Percentiles rank a stretch among this genome's conserved stretches.
Evolutionary conservation across 176 grass and related monocot species (phyloP).

Genomic region (Musa itinerans): DNA sequence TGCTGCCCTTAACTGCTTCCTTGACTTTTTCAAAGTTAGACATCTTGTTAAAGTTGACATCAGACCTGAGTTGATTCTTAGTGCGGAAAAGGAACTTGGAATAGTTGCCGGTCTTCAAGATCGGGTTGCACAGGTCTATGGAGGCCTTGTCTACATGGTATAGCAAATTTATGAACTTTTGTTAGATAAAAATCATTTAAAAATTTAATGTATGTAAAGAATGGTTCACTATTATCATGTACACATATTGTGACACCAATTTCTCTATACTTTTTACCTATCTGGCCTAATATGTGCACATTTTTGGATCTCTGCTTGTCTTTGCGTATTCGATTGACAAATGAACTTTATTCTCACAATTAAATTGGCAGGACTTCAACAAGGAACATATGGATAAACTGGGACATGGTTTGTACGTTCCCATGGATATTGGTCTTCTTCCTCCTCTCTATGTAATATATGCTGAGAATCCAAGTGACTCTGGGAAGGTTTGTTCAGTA

Average conservation of each 20-base stretch:
- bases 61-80: conserved; percentile 63
- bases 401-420: conserved; percentile 65
- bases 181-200: not conserved
- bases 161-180: not conserved
- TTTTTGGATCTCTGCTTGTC: not conserved
- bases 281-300: not conserved
- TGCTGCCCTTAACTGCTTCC: conserved; percentile 73
- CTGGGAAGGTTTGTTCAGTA: conserved; percentile 58
- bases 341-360: not conserved
- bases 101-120: conserved; percentile 87
- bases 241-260: not conserved
- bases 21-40: conserved; percentile 69
- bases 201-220: not conserved
- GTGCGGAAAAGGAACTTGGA: conserved; percentile 72
- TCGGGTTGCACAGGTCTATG: conserved; percentile 68
- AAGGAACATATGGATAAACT: conserved; percentile 70
- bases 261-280: not conserved
- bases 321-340: too few relatives aligned
- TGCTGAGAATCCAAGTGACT: conserved; percentile 79
- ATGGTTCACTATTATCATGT: not conserved
- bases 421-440: conserved; percentile 44
- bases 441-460: conserved; percentile 75
- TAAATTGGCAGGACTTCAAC: conserved; percentile 54
- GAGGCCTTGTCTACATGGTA: conserved; percentile 79
- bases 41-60: conserved; percentile 61